A percentile compares a stretch with the other conserved stretches of the same genome.
These are phyloP conservation scores for Corchorus olitorius DNA, from an alignment of 345 rosid species.

Conservation along the genomic window DNA sequence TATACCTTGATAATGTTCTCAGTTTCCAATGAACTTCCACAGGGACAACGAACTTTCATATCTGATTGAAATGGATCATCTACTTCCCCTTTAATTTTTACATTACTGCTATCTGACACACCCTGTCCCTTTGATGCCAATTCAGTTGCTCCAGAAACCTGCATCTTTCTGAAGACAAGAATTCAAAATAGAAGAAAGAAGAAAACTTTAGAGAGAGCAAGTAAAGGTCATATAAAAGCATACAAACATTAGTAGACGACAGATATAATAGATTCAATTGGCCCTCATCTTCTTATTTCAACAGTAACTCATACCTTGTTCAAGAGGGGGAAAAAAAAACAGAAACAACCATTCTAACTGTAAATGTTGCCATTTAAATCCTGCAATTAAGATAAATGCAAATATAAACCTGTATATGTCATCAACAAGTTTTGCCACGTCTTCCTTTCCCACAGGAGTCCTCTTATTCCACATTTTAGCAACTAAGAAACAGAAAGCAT, in stretches of 20 bases:
- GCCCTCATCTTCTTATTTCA: not conserved
- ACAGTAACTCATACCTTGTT: not conserved
- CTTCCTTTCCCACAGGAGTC: constrained; percentile 71
- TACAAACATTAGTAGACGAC: not conserved
- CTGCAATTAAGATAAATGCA: constrained; percentile 9
- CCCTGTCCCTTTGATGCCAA: constrained; percentile 80
- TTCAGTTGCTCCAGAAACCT: constrained; percentile 84
- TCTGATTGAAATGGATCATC: constrained; percentile 56
- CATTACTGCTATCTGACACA: constrained; percentile 63
- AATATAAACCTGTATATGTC: constrained; percentile 77
- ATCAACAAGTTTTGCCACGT: constrained; percentile 82
- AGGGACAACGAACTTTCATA: constrained; percentile 82
- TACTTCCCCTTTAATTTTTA: constrained; percentile 63
- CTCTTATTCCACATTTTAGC: constrained; percentile 76
- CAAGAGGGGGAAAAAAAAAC: not conserved
- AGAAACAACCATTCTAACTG: not conserved
- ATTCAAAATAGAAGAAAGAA: not conserved
- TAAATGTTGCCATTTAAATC: not conserved
- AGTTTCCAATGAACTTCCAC: constrained; percentile 75
- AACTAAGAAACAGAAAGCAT: constrained; percentile 41
- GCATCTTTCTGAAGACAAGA: constrained; percentile 73
- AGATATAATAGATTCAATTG: constrained; percentile 9
- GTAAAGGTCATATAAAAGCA: constrained; percentile 5
- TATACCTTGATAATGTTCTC: constrained; percentile 81
- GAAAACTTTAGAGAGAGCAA: constrained; percentile 21